Evolutionary conservation across 2,329 filamentous ascomycete genomes (phyloP), one percentile per base, ranked within the genome.

Genomic region (Tricladium varicosporioides): DNA sequence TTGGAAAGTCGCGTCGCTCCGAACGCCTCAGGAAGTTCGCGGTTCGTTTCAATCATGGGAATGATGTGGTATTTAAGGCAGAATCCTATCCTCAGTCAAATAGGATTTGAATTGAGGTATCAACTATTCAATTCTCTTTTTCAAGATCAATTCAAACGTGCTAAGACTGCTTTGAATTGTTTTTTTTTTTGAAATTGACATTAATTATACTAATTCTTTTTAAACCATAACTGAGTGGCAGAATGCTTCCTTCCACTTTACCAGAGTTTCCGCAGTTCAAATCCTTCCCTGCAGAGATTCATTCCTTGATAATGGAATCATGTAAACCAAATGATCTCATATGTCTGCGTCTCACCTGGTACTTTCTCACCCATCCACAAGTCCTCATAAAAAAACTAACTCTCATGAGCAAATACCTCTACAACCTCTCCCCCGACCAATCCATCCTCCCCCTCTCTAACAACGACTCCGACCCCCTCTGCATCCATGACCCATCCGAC

Each of bases 281-380:
- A 2, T 58, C 59, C 2, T 66, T 67, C 27, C 67, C 66, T 16
- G 40, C 56, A 5, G 65, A 69, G 27, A 67, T 69, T 5, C 66
- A 67, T 13, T 32, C 51, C 9, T 9, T 68, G 16, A 59, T 68
- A 7, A 53, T 67, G n/a, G 51, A 59, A 14, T 49, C 48, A 16
- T 69, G 66, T 50, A 19, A 57, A 1, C 49, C 62, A 50, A 68
- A 66, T 47, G 66, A 68, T 40, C 58, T 58, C 1, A 61, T 53
- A 1, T 69, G 67, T 47, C 59, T 69, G 5, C 55, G 62, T 14
- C 58, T 69, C 2, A 65, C 67, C 5, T 68, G 67, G 67, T 69
- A 63, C 18, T n/a, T n/a, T n/a, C n/a, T n/a, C n/a, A n/a, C n/a
- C n/a, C n/a, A n/a, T n/a, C n/a, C n/a, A n/a, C n/a, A n/a, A n/a